Evolutionary conservation across 2,329 filamentous ascomycete species (phyloP).

Genomic region (Biscogniauxia marginata): DNA sequence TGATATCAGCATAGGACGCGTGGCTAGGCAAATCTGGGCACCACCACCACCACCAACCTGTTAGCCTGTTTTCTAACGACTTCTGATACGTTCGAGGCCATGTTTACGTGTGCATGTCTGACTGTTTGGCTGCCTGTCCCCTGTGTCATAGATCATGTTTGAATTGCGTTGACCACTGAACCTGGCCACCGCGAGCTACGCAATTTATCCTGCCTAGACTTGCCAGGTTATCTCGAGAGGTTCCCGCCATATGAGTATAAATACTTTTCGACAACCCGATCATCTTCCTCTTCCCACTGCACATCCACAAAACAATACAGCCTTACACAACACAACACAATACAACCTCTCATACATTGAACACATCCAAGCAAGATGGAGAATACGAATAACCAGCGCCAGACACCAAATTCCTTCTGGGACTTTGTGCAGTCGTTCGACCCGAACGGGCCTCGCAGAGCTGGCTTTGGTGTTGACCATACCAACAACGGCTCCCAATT

Average conservation of each 20-base stretch:
- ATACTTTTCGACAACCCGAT: not conserved
- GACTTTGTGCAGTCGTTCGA: conserved; percentile 38
- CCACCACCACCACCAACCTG: not conserved
- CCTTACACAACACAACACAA: not conserved
- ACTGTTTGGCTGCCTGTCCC: not conserved
- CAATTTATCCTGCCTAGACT: not conserved
- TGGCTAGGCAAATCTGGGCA: not conserved
- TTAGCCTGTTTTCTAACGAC: not conserved
- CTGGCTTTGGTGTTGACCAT: conserved; percentile 41
- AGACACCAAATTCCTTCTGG: conserved; percentile 22
- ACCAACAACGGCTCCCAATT: conserved; percentile 24
- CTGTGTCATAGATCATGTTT: not conserved
- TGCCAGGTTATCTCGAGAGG: not conserved
- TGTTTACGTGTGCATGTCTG: conserved; percentile 3
- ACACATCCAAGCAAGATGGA: not conserved
- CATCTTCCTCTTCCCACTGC: not conserved
- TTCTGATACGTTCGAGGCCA: not conserved
- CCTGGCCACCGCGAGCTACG: not conserved
- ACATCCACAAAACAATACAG: not conserved
- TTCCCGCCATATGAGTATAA: not conserved
- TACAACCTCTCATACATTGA: not conserved
- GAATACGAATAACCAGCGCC: not conserved
- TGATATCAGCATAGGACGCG: not conserved
- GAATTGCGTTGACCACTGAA: not conserved
- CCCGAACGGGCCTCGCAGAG: conserved; percentile 25